Evolutionary conservation across 2,329 filamentous ascomycete species (phyloP).

Genomic region (Sporothrix pseudoabietina): DNA sequence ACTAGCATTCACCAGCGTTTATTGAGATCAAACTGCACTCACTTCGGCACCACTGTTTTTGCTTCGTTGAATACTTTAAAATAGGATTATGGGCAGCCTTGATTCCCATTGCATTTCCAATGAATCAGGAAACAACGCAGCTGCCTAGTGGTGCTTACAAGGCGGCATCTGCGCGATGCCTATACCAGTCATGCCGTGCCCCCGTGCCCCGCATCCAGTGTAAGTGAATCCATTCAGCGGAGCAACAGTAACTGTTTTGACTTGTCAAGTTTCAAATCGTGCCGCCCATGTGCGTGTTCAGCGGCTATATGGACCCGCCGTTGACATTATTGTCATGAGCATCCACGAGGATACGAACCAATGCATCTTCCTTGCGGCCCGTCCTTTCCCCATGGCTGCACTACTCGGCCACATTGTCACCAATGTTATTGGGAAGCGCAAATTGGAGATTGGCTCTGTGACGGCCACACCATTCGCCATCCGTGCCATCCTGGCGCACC

Average conservation of each 20-base stretch:
- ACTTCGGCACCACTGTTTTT: too few species aligned
- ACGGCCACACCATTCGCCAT: slow-evolving; percentile 14
- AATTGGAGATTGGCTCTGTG: slow-evolving; percentile 17
- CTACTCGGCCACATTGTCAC: slow-evolving; percentile 18
- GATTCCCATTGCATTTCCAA: not conserved
- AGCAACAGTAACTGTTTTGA: too few species aligned
- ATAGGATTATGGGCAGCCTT: not conserved
- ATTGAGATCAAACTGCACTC: too few species aligned
- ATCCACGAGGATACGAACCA: slow-evolving; percentile 21
- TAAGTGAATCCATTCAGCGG: not conserved
- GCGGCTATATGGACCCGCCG: slow-evolving; percentile 19
- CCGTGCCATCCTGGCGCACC: not conserved
- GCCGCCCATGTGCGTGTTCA: too few species aligned
- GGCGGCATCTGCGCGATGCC: not conserved
- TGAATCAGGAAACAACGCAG: not conserved
- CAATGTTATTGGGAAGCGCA: slow-evolving; percentile 4
- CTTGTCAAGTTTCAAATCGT: too few species aligned
- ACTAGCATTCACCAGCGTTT: too few species aligned
- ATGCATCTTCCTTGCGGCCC: not conserved
- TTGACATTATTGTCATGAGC: slow-evolving; percentile 24
- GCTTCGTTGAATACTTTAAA: not conserved
- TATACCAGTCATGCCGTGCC: not conserved
- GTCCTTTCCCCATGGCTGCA: slow-evolving; percentile 23
- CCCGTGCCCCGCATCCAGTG: not conserved
- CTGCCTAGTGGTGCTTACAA: not conserved